phyloP scores from a whole-genome alignment of 176 grass and related monocot genomes.

The Oropetium thomaeum region DNA sequence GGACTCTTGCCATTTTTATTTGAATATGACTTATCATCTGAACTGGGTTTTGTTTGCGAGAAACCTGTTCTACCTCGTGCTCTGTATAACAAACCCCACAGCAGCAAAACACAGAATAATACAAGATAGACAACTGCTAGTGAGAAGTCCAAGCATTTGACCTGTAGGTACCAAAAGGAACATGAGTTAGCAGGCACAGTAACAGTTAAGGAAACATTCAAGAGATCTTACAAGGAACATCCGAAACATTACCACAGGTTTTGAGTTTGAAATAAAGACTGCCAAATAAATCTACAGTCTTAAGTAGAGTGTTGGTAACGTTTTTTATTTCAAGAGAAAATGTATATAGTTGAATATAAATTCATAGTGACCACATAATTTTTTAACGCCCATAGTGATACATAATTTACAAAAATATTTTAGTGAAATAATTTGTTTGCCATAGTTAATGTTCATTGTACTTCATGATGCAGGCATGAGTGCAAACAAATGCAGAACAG shows the following conservation, averaged over 20 bases:
- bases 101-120: constrained; percentile 49
- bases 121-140: constrained; percentile 63
- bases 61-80: constrained; percentile 43
- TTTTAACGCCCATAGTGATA: neutral
- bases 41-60: constrained; percentile 34
- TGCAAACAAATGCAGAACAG: neutral
- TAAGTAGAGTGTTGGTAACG: neutral
- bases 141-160: constrained; percentile 96
- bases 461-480: constrained; percentile 18
- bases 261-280: neutral
- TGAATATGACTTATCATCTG: constrained; percentile 37
- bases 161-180: constrained; percentile 61
- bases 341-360: neutral
- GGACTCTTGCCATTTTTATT: constrained; percentile 38
- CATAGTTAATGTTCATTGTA: neutral
- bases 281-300: neutral
- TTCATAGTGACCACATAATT: neutral
- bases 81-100: constrained; percentile 60
- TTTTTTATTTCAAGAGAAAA: neutral
- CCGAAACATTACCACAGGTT: neutral
- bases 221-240: neutral
- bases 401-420: constrained; percentile 10
- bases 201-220: constrained; percentile 5
- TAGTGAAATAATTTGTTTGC: constrained; percentile 18
- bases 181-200: neutral